phyloP scores from a whole-genome alignment of 192 early-diverging fungal genomes.

The Linnemannia elongata region DNA sequence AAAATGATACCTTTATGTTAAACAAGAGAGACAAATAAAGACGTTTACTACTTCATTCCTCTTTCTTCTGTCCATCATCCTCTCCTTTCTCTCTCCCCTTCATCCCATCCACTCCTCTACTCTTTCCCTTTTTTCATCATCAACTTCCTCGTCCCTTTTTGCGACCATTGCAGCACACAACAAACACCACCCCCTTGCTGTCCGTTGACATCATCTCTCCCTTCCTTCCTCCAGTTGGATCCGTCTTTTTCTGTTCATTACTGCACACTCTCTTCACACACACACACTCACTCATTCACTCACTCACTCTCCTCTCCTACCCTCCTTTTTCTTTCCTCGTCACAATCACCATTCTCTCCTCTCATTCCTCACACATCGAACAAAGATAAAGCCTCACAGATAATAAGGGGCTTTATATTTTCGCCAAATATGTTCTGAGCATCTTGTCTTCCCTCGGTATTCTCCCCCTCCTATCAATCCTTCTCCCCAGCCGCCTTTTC shows the following conservation, averaged over 20 bases:
- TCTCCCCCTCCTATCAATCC: background rate
- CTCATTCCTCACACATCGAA: background rate
- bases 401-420: background rate
- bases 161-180: background rate
- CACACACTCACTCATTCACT: background rate
- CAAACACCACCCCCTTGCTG: background rate
- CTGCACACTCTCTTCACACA: background rate
- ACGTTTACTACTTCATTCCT: background rate
- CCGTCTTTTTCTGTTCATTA: background rate
- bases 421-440: background rate
- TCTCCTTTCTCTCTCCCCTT: background rate
- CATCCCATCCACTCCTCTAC: background rate
- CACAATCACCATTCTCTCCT: background rate
- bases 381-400: background rate
- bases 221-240: background rate
- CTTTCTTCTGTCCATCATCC: background rate
- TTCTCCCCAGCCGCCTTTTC: background rate
- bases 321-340: background rate
- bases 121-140: background rate
- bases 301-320: background rate
- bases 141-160: background rate
- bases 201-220: slow-evolving; percentile 4
- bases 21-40: no score
- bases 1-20: no score
- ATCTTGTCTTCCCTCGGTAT: background rate